A percentile compares a stretch with the other conserved stretches of the same genome.
Evolutionary conservation across 495 filamentous ascomycete genomes (phyloP).

Genomic region (Neurospora sp.): DNA sequence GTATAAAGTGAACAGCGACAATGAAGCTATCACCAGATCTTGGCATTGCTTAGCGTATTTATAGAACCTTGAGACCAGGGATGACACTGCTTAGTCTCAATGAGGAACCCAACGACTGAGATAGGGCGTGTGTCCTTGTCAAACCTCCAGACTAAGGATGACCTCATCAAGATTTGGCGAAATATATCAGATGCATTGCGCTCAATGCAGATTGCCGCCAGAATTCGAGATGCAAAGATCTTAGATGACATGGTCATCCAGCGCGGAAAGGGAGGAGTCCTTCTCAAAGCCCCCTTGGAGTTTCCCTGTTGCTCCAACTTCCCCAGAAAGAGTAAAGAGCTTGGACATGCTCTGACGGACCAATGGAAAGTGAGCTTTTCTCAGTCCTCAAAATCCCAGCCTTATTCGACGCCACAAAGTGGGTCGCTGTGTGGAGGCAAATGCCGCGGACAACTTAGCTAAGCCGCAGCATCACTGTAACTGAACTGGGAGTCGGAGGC

Average conservation of each 20-base stretch:
- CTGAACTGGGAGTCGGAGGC: not conserved
- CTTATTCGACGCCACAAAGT: not conserved
- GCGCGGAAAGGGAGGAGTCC: not conserved
- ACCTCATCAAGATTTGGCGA: not conserved
- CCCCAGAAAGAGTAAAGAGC: not conserved
- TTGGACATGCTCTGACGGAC: not conserved
- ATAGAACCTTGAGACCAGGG: not conserved
- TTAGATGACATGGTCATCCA: not conserved
- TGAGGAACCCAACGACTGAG: not conserved
- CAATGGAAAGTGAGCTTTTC: not conserved
- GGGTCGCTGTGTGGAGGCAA: not conserved
- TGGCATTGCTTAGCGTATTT: not conserved
- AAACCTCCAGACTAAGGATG: not conserved
- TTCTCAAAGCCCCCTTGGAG: not conserved
- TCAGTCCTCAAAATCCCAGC: not conserved
- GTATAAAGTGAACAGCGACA: not conserved
- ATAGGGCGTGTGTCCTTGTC: not conserved
- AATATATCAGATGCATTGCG: not conserved
- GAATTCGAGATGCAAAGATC: not conserved
- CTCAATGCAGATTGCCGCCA: not conserved
- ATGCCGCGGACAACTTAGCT: not conserved
- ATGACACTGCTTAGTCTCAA: not conserved
- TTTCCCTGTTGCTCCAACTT: not conserved
- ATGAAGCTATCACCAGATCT: not conserved
- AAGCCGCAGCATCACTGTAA: not conserved